Evolutionary conservation across 2,329 filamentous ascomycete species (phyloP).

Genomic region (Fusarium papillatum): DNA sequence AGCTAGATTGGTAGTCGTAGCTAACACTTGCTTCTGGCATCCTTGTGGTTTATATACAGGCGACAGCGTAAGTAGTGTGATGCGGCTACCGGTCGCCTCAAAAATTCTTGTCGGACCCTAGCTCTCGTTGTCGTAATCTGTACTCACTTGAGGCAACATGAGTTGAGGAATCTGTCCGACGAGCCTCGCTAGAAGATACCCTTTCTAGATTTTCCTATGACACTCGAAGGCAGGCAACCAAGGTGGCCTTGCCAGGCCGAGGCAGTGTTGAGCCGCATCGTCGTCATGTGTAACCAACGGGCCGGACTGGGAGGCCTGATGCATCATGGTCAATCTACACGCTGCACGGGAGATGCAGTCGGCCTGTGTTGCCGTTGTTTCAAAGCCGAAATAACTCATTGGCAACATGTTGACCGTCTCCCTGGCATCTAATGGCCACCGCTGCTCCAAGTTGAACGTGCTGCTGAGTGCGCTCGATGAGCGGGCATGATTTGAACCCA

Average conservation of each 20-base stretch:
- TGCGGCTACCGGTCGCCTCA: neutral
- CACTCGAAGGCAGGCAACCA: neutral
- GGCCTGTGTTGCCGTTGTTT: too few species aligned
- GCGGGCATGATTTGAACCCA: neutral
- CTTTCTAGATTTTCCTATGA: neutral
- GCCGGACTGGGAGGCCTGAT: neutral
- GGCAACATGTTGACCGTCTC: neutral
- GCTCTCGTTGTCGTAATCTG: neutral
- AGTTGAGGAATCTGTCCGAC: neutral
- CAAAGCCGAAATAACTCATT: neutral
- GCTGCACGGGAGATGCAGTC: neutral
- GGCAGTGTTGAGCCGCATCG: neutral
- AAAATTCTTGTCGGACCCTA: neutral
- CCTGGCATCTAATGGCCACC: neutral
- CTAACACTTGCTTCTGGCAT: neutral
- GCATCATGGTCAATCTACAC: neutral
- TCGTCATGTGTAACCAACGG: neutral
- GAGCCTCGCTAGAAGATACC: neutral
- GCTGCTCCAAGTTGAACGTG: neutral
- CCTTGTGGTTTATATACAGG: neutral
- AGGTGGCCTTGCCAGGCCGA: neutral
- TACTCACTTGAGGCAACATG: neutral
- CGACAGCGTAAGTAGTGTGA: neutral
- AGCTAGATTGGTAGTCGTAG: too few species aligned
- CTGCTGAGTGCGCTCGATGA: neutral